A percentile compares a stretch with the other conserved stretches of the same genome.
Conservation (phyloP, 768 basidiomycete species). For the Gautieria morchelliformis region DNA sequence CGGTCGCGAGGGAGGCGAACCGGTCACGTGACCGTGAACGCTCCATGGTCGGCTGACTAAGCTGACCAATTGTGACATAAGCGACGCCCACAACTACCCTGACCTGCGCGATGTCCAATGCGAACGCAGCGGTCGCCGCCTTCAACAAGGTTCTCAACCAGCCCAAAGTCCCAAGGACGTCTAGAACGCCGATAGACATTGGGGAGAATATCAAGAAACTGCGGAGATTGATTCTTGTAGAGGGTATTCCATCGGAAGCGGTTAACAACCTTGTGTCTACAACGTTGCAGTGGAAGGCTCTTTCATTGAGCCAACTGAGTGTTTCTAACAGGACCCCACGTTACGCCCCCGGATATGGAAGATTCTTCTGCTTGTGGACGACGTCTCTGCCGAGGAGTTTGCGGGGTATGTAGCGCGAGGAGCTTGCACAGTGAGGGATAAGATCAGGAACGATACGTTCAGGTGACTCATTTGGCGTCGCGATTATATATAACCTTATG, state of each 20-base stretch:
- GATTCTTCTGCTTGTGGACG: conserved; percentile 75
- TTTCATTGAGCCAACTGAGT: not conserved
- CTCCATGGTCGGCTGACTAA: too few relatives aligned
- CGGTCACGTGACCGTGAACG: too few relatives aligned
- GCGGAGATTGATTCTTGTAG: conserved; percentile 78
- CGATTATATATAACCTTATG: not conserved
- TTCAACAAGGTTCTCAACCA: conserved; percentile 76
- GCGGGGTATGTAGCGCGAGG: conserved; percentile 72
- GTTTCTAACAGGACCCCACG: conserved; percentile 52
- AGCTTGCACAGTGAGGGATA: conserved; percentile 80
- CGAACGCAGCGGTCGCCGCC: conserved; percentile 36
- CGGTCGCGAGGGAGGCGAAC: too few relatives aligned
- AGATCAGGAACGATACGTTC: conserved; percentile 95
- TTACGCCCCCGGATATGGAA: conserved; percentile 93
- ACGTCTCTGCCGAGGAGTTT: conserved; percentile 66
- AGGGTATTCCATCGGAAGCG: conserved; percentile 72
- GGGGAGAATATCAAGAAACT: conserved; percentile 84
- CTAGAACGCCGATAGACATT: conserved; percentile 52
- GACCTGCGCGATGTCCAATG: not conserved
- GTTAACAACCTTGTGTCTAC: conserved; percentile 27
- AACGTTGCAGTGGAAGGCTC: not conserved
- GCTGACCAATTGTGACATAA: too few relatives aligned
- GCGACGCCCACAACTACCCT: too few relatives aligned
- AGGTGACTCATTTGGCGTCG: conserved; percentile 37
- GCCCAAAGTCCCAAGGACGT: conserved; percentile 43